A percentile compares a stretch with the other conserved stretches of the same genome.
These are phyloP conservation scores for Scheffersomyces lignosus DNA, from an alignment of 805 yeast species.

Conservation along the genomic window DNA sequence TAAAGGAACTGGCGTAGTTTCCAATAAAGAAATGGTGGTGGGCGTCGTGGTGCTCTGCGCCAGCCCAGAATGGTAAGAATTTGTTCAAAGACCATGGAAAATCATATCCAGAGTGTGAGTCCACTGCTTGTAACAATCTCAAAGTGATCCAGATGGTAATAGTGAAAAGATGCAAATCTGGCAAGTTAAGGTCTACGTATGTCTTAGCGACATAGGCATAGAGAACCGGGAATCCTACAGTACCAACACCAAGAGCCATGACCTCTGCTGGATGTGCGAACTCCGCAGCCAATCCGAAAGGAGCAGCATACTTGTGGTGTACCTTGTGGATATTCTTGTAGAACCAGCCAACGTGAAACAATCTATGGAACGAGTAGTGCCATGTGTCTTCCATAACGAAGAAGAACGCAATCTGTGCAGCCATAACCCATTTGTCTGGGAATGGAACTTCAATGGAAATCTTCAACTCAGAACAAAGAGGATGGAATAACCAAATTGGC, in stretches of 20 bases:
- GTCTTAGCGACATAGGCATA: conserved; percentile 48
- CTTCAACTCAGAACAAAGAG: conserved; percentile 49
- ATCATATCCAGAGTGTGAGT: conserved; percentile 61
- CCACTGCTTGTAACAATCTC: conserved; percentile 59
- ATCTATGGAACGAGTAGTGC: conserved; percentile 62
- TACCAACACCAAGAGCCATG: conserved; percentile 56
- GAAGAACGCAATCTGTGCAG: conserved; percentile 46
- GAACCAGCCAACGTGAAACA: conserved; percentile 56
- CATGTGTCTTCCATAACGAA: conserved; percentile 57
- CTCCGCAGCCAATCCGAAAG: conserved; percentile 62
- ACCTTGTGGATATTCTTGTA: conserved; percentile 60
- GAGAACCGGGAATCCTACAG: conserved; percentile 60
- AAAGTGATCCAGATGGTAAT: conserved; percentile 52
- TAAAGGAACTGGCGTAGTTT: conserved; percentile 56
- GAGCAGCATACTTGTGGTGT: conserved; percentile 63
- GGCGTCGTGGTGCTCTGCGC: conserved; percentile 62
- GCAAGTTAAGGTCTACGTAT: conserved; percentile 16
- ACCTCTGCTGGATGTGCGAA: conserved; percentile 64
- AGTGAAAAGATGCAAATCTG: conserved; percentile 52
- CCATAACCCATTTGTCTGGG: conserved; percentile 45
- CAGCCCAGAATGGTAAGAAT: conserved; percentile 64
- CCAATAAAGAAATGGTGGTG: conserved; percentile 64
- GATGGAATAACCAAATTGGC: conserved; percentile 66
- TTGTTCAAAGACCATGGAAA: conserved; percentile 61
- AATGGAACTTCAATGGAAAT: conserved; percentile 54